These are phyloP conservation scores for Phytopythium sindhum DNA, from an alignment of 352 stramenopile species.

Conservation along the genomic window DNA sequence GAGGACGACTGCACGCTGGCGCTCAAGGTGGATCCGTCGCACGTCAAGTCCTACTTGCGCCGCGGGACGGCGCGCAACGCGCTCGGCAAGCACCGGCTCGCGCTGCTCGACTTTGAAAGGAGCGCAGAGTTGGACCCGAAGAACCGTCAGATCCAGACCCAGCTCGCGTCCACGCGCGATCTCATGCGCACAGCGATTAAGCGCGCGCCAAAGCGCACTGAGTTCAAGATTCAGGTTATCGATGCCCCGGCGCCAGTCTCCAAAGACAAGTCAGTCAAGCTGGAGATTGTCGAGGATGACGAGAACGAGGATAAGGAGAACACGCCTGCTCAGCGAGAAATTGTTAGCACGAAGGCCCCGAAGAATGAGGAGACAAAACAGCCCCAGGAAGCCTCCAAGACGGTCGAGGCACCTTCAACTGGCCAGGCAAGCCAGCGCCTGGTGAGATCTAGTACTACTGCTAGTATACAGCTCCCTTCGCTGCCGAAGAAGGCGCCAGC, in stretches of 20 bases:
- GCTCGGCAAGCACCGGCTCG: conserved; percentile 81
- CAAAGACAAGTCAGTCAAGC: conserved; percentile 4
- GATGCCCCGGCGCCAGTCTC: conserved; percentile 3
- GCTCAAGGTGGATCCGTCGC: conserved; percentile 68
- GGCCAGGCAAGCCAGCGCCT: background rate
- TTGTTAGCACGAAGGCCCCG: background rate
- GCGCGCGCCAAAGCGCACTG: conserved; percentile 43
- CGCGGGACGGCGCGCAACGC: conserved; percentile 84
- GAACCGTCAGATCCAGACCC: conserved; percentile 63
- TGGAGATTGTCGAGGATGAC: conserved; percentile 5
- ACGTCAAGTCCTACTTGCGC: conserved; percentile 85
- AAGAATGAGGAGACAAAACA: background rate
- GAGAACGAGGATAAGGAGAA: conserved; percentile 19
- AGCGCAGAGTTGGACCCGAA: conserved; percentile 62
- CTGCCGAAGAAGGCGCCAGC: conserved; percentile 58
- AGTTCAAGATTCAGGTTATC: conserved; percentile 49
- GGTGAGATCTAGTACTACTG: too few relatives aligned
- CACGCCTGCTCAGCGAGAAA: conserved; percentile 5
- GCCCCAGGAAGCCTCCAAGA: background rate
- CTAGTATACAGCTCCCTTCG: conserved; percentile 26
- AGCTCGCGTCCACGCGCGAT: conserved; percentile 60
- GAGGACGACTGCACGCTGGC: conserved; percentile 88
- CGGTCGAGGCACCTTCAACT: background rate
- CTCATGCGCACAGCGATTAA: conserved; percentile 68
- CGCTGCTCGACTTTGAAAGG: conserved; percentile 76